Conservation (phyloP, 345 rosid genomes). For the Schrenkiella parvula region DNA sequence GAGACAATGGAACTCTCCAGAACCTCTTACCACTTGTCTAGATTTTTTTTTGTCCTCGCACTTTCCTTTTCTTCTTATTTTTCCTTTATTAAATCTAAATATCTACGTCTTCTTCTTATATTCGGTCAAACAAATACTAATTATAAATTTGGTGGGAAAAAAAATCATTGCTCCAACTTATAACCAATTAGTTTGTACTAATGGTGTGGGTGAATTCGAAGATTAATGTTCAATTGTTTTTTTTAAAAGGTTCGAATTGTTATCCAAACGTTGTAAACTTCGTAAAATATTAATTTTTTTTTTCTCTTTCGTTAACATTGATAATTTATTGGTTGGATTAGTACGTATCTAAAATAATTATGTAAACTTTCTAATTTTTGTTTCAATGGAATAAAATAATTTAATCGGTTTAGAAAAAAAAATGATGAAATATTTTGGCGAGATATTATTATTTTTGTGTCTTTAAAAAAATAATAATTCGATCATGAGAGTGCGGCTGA, state of each 20-base stretch:
- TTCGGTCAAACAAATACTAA: neutral
- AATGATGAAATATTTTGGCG: neutral
- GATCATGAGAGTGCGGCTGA: conserved; percentile 20
- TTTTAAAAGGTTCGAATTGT: too few species aligned
- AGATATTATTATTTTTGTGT: neutral
- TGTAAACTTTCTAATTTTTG: too few species aligned
- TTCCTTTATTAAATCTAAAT: neutral
- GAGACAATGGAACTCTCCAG: conserved; percentile 31
- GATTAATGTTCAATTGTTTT: too few species aligned
- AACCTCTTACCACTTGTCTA: conserved; percentile 29
- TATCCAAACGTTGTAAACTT: too few species aligned
- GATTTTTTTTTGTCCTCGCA: neutral
- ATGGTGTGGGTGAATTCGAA: too few species aligned
- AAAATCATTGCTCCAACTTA: neutral
- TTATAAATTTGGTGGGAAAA: neutral
- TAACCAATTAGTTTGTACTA: too few species aligned
- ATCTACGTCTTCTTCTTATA: neutral
- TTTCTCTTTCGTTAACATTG: too few species aligned
- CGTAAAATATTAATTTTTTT: too few species aligned
- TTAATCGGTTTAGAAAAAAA: neutral
- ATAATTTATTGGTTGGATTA: too few species aligned
- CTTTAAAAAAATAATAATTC: neutral
- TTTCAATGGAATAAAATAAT: too few species aligned
- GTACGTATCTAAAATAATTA: too few species aligned
- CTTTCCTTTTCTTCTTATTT: neutral